Base-by-base conservation (phyloP, 768 basidiomycete genomes). In the Leccinum rimulosum region DNA sequence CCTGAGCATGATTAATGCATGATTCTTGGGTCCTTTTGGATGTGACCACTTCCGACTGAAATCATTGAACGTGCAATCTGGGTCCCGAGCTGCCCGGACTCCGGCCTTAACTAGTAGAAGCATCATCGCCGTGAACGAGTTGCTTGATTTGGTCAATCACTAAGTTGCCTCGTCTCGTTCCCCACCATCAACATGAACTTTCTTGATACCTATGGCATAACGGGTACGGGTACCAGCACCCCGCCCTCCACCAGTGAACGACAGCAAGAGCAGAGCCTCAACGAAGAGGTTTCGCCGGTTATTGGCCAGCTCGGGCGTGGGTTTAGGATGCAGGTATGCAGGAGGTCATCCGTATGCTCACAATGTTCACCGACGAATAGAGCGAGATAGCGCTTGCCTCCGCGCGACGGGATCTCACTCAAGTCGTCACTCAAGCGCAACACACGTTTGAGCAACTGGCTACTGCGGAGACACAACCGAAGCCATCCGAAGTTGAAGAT, bases 241-340 rank as follows among this genome's bases (percentile, higher is more conserved):
- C 80, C 84, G 17, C 77, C 82, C 12, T 61, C 78, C 3, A 50
- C 25, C n/a, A 60, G 58, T 25, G 67, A 60, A 19, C 75, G 71
- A 36, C 73, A 77, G 36, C 76, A 83, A 31, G 82, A 83, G 57
- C 80, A 71, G 25, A 25, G 25, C 25, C 25, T 25, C 2, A 25
- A 25, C 25, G 25, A 25, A 25, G 25, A 25, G 25, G 25, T 97
- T 14, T 82, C 82, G 2, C 88, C 95, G 67, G 94, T 94, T 25
- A 84, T 95, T 45, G 91, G 91, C n/a, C 88, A 92, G 67, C 77
- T 96, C 12, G 86, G 87, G 30, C 80, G 93, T n/a, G n/a, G n/a
- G n/a, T n/a, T n/a, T n/a, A n/a, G 22, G 22, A 22, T 22, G 22
- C 22, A 22, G 22, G 22, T 22, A 22, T 22, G 1, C 22, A 22